Percentiles rank a stretch among this genome's conserved stretches.
Conservation (phyloP, 148 eudicot species). For the Polygonum aviculare region DNA sequence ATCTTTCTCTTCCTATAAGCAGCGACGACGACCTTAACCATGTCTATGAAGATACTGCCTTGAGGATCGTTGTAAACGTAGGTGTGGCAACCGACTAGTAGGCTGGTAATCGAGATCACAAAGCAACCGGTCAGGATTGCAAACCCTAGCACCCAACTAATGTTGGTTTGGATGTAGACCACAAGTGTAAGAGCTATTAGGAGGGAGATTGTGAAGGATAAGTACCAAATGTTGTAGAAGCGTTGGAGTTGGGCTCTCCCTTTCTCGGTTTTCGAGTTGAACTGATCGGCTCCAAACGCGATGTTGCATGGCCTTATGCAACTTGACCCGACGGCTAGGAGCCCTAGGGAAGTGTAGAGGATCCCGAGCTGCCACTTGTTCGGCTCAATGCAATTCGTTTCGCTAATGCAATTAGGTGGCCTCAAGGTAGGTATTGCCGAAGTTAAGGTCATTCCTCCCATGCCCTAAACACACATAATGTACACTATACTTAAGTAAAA, state of each 20-base stretch:
- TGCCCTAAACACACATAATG: constrained; percentile 39
- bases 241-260: constrained; percentile 38
- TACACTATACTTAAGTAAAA: neutral
- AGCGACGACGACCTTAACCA: constrained; percentile 41
- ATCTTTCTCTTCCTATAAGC: constrained; percentile 38
- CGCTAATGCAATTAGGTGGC: constrained; percentile 31
- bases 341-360: constrained; percentile 35
- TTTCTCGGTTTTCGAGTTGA: constrained; percentile 45
- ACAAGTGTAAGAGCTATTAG: constrained; percentile 55
- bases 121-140: constrained; percentile 54
- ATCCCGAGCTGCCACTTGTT: constrained; percentile 37
- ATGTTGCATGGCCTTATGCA: constrained; percentile 66
- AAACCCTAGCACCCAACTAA: constrained; percentile 66
- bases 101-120: constrained; percentile 28
- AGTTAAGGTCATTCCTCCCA: constrained; percentile 47
- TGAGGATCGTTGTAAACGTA: constrained; percentile 39
- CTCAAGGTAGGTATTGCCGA: constrained; percentile 32
- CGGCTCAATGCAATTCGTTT: constrained; percentile 21
- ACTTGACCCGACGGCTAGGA: constrained; percentile 50
- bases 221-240: constrained; percentile 84
- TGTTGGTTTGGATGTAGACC: constrained; percentile 58
- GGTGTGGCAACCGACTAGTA: constrained; percentile 39
- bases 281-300: constrained; percentile 81
- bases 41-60: constrained; percentile 55
- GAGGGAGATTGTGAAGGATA: constrained; percentile 56